Evolutionary conservation across 441 rosid genomes (phyloP).

Genomic region (Pelargonium myrrhifolium): DNA sequence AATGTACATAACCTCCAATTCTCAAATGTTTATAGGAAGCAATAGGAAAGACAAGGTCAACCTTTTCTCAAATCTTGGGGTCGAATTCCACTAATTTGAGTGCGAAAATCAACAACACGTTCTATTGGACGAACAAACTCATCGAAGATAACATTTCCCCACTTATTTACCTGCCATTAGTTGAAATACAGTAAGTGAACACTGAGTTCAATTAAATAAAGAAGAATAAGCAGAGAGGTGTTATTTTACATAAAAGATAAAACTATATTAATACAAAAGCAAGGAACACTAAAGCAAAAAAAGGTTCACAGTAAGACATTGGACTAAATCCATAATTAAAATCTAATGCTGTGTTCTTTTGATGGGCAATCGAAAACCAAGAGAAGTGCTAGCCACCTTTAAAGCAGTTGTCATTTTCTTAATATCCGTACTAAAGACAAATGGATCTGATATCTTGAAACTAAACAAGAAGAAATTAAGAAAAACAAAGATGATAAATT

Average conservation of each 20-base stretch:
- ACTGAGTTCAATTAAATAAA: conserved; percentile 8
- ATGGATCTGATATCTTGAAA: no score
- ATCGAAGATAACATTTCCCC: conserved; percentile 84
- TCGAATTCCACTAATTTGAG: conserved; percentile 84
- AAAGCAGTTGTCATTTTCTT: no score
- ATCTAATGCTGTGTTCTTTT: no score
- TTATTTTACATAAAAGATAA: no score
- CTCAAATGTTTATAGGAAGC: neutral
- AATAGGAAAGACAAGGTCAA: conserved; percentile 23
- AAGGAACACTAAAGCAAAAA: no score
- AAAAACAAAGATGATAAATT: neutral
- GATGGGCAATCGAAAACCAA: no score
- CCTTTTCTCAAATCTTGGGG: conserved; percentile 77
- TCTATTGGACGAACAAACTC: conserved; percentile 90
- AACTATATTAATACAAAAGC: no score
- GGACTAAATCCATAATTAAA: no score
- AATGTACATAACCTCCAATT: neutral
- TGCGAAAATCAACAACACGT: conserved; percentile 78
- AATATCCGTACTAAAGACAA: no score
- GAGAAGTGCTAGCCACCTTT: no score
- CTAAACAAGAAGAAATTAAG: neutral
- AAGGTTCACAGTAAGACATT: no score
- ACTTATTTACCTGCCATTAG: conserved; percentile 68
- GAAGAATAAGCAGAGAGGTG: neutral
- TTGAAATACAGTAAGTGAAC: conserved; percentile 12